Percentiles rank a stretch among this genome's conserved stretches.
phyloP scores from a whole-genome alignment of 192 early-diverging fungal species.

The Coemansia sp. region DNA sequence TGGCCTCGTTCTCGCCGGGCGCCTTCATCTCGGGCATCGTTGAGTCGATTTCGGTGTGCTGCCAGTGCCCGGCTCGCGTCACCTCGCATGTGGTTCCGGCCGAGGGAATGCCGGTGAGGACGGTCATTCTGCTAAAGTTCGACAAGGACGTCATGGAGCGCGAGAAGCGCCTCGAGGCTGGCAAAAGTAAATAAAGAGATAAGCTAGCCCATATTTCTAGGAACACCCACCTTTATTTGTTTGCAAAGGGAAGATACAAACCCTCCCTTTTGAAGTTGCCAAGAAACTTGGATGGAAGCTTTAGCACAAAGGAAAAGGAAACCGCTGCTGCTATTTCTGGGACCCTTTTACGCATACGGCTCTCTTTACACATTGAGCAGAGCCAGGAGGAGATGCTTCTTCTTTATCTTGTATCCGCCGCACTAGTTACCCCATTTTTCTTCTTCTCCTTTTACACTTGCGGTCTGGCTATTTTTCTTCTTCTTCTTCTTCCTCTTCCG shows the following conservation, averaged over 20 bases:
- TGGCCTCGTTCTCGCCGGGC: slow-evolving; percentile 87
- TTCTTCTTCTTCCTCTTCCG: not conserved
- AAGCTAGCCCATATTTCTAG: too few relatives aligned
- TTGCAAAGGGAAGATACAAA: not conserved
- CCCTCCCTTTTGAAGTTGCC: not conserved
- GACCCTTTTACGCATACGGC: not conserved
- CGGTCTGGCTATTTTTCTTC: not conserved
- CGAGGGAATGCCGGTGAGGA: slow-evolving; percentile 83
- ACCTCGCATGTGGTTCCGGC: slow-evolving; percentile 90
- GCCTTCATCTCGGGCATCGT: slow-evolving; percentile 97
- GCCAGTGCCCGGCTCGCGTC: slow-evolving; percentile 75
- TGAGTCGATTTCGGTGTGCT: slow-evolving; percentile 89
- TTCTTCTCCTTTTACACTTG: not conserved
- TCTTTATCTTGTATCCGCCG: not conserved
- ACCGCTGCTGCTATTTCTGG: too few relatives aligned
- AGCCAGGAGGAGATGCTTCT: too few relatives aligned
- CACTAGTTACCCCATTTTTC: not conserved
- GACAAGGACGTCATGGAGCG: slow-evolving; percentile 76
- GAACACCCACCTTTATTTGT: too few relatives aligned
- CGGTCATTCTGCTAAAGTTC: slow-evolving; percentile 96
- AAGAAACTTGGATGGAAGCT: not conserved
- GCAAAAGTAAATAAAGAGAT: slow-evolving; percentile 9
- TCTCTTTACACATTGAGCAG: not conserved
- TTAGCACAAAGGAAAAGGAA: too few relatives aligned
- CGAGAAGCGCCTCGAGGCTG: slow-evolving; percentile 68